Base-by-base conservation (phyloP, 306 rosid species). In the Dryas octopetala region DNA sequence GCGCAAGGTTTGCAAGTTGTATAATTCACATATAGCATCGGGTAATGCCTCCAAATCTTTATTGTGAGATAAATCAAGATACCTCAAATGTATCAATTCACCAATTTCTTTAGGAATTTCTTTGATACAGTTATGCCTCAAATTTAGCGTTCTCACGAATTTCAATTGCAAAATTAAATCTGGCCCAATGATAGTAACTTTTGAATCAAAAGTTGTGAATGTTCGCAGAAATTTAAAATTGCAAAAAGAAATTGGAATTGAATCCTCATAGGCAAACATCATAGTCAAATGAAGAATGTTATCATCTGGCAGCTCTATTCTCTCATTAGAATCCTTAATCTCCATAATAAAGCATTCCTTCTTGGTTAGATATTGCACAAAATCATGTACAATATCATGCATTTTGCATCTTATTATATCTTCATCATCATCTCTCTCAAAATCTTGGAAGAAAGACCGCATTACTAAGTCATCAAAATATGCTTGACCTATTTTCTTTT, bases 51-150 rank as follows among this genome's bases (percentile, higher is more conserved):
- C 19, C 69, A 76, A 59, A 5, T 28, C 5, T n/a, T n/a, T n/a
- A 7, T 0, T 2, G 8, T 51, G 0, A 15, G 75, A 68, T 8
- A 76, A 23, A 32, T 76, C 52, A 2, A 76, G 69, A 76, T 50
- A 76, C 68, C 80, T 68, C 62, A 76, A 60, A 68, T 76, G 75
- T 41, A 54, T 45, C 54, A 76, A 52, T 7, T 43, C 15, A 6
- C 53, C 44, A 52, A 75, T 40, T 4, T 62, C 7, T 5, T 40
- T 15, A 15, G 54, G 55, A 4, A 43, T 40, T 9, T 43, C 28
- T 65, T 4, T 12, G 19, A 74, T 8, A 15, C 58, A 4, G n/a
- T 17, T 46, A 26, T 43, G 9, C 41, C 60, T 48, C 74, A 52
- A 19, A 17, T 38, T n/a, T 38, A 76, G 10, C 23, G 66, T 45